These are phyloP conservation scores for Cystobasidiaceae sp. DNA, from an alignment of 1,284 basidiomycete genomes.

Conservation along the genomic window DNA sequence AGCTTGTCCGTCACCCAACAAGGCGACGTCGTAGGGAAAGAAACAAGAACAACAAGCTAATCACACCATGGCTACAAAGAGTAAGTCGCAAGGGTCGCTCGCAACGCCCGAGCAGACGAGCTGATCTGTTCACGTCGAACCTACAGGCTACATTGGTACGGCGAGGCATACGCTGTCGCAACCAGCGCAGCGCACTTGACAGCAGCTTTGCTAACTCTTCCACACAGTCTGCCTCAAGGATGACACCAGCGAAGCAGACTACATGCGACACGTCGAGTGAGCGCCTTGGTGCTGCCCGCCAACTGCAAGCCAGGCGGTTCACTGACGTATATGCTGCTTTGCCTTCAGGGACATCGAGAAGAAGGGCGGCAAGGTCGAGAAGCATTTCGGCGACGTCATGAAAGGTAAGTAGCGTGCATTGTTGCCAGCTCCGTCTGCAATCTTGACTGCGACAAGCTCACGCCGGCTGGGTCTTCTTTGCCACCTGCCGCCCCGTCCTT, in stretches of 20 bases:
- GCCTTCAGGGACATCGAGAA: not conserved
- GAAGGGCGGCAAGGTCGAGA: constrained; percentile 20
- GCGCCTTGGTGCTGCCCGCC: not conserved
- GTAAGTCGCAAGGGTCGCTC: too few species aligned
- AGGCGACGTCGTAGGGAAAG: too few species aligned
- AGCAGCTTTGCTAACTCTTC: not conserved
- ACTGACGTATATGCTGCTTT: not conserved
- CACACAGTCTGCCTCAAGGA: constrained; percentile 26
- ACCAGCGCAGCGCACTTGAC: too few species aligned
- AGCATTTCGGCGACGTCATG: constrained; percentile 30
- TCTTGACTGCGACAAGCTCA: not conserved
- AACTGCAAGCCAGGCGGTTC: not conserved
- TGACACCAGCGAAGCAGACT: constrained; percentile 14
- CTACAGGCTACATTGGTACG: too few species aligned
- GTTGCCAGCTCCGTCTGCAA: not conserved
- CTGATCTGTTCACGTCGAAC: too few species aligned
- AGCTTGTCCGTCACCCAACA: too few species aligned
- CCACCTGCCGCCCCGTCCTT: not conserved
- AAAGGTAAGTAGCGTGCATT: not conserved
- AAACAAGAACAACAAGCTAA: too few species aligned
- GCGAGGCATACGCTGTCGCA: too few species aligned
- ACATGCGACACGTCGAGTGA: constrained; percentile 4
- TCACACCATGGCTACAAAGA: too few species aligned
- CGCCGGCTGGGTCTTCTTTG: not conserved
- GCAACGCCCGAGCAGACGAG: too few species aligned